Percentiles rank a stretch among this genome's conserved stretches.
Conservation (phyloP, 129 eudicot species). For the Solidago caesia region DNA sequence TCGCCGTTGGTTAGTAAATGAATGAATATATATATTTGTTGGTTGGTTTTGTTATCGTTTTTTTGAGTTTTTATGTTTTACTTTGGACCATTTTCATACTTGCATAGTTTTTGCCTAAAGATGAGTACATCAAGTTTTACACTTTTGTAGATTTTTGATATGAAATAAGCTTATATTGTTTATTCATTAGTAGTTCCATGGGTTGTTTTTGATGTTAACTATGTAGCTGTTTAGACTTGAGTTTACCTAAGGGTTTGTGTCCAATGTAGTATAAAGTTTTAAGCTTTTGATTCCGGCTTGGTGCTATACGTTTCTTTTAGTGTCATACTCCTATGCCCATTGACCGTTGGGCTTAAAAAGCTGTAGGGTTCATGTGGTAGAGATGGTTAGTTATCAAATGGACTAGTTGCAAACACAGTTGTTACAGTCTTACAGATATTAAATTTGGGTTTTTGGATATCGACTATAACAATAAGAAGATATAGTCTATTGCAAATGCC, state of each 20-base stretch:
- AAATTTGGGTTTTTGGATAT: background rate
- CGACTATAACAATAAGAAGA: background rate
- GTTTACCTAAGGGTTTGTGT: background rate
- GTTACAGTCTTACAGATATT: background rate
- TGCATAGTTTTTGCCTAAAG: slow-evolving; percentile 28
- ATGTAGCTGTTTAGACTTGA: too few relatives aligned
- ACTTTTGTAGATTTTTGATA: background rate
- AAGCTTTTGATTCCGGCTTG: background rate
- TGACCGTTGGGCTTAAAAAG: background rate
- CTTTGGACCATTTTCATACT: slow-evolving; percentile 7
- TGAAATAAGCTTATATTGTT: background rate
- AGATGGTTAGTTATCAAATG: background rate
- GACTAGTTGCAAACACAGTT: background rate
- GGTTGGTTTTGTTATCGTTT: background rate
- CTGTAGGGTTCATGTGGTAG: too few relatives aligned
- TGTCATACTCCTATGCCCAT: background rate
- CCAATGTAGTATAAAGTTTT: background rate
- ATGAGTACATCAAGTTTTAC: background rate
- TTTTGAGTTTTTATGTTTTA: background rate
- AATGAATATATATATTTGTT: background rate
- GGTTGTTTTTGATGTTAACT: background rate
- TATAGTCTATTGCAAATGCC: background rate
- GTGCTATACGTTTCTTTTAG: background rate
- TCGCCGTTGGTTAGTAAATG: slow-evolving; percentile 42
- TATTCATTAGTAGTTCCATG: background rate